Evolutionary conservation across 805 yeast genomes (phyloP), one percentile per base, ranked within the genome.

Genomic region (Ogataea siamensis): DNA sequence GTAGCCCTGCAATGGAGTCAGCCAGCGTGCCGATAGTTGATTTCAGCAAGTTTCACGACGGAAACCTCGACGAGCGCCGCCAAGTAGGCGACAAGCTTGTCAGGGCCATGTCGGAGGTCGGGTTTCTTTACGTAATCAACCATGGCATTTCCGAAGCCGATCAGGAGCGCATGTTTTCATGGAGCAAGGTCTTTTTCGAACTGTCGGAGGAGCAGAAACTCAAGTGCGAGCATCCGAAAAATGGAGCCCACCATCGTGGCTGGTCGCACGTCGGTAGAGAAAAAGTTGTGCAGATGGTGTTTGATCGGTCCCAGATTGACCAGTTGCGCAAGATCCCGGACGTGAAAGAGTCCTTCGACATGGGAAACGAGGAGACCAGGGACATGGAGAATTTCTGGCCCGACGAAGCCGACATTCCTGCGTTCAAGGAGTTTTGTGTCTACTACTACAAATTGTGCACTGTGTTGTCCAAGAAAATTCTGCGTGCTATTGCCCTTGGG

Each of bases 301-400:
- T 50, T 34, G 48, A 50, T 28, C 30, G 43, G 25, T 31, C 34
- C 5, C 43, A 51, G 33, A 39, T 45, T 14, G 43, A 44, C 18
- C 20, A 33, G 13, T 18, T 45, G 16, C 39, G 50, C 25, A 34
- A 44, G 31, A 34, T 32, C 13, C 56, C 56, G 11, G 69, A 62
- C 37, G 54, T 61, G 28, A 56, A 54, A 39, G 69, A 64, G 39
- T 63, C 66, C 1, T 62, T 60, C 45, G 61, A 62, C 37, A 45
- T 55, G 26, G 56, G 58, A 28, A 53, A 58, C 26, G 59, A 55
- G 31, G 51, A 35, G 12, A 21, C 41, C 21, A 30, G 13, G 12
- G 32, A 33, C 10, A 29, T 30, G 42, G 49, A 20, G 36, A 55
- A 54, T 40, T 49, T 46, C 37, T 39, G 57, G 56, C 49, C 54